These are phyloP conservation scores for Amyloporia xantha DNA, from an alignment of 768 basidiomycete genomes.

Conservation along the genomic window DNA sequence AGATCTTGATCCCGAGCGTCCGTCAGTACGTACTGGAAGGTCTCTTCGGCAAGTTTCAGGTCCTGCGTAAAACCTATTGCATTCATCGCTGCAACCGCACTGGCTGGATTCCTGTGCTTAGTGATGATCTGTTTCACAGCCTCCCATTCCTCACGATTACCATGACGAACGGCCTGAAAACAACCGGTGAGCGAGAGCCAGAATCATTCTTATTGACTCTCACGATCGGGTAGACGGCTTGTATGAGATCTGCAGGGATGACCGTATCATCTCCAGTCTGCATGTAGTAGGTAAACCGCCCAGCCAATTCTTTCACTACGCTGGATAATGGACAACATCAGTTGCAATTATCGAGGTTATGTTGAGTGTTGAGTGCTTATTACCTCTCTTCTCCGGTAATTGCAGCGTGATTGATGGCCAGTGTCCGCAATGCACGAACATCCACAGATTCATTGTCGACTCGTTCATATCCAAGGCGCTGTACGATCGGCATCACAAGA, in stretches of 20 bases:
- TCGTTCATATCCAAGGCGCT: conserved; percentile 76
- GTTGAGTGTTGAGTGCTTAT: conserved; percentile 10
- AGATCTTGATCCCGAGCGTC: conserved; percentile 26
- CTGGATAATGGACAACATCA: conserved; percentile 29
- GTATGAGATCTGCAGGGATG: conserved; percentile 77
- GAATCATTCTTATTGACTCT: too few species aligned
- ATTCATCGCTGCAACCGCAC: conserved; percentile 61
- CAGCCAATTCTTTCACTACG: conserved; percentile 64
- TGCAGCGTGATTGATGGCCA: conserved; percentile 57
- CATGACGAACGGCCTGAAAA: conserved; percentile 60
- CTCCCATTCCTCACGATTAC: conserved; percentile 70
- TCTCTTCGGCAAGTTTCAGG: conserved; percentile 33
- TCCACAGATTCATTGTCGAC: conserved; percentile 58
- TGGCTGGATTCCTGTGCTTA: conserved; percentile 67
- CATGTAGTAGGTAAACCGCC: conserved; percentile 65
- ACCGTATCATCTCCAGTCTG: conserved; percentile 66
- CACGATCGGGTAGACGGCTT: conserved; percentile 47
- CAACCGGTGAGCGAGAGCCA: neutral
- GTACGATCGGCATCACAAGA: conserved; percentile 69
- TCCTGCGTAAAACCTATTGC: conserved; percentile 36
- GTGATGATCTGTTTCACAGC: conserved; percentile 62
- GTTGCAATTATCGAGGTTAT: too few species aligned
- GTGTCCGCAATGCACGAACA: conserved; percentile 63
- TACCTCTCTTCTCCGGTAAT: conserved; percentile 36
- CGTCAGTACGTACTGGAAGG: conserved; percentile 33